Percentiles rank a stretch among this genome's conserved stretches.
Conservation (phyloP, 2,329 filamentous ascomycete species). For the Mycosphaerella sp. region DNA sequence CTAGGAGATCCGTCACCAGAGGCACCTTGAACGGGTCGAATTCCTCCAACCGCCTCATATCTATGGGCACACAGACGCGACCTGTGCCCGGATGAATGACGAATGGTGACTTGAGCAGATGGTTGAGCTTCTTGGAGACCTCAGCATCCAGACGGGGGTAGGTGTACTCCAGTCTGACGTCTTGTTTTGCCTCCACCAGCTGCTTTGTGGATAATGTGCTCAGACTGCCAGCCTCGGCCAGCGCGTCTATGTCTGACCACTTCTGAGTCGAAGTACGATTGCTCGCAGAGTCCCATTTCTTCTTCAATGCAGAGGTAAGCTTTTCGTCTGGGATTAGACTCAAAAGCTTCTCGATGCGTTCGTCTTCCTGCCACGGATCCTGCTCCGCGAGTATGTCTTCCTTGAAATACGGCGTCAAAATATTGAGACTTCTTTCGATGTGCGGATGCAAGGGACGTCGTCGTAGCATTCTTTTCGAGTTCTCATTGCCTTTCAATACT, state of each 20-base stretch:
- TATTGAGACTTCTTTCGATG: slow-evolving; percentile 73
- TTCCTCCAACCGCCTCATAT: slow-evolving; percentile 62
- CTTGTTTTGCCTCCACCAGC: slow-evolving; percentile 84
- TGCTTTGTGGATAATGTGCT: slow-evolving; percentile 50
- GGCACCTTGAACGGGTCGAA: slow-evolving; percentile 89
- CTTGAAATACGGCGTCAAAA: slow-evolving; percentile 78
- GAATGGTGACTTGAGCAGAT: slow-evolving; percentile 95
- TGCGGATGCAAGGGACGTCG: slow-evolving; percentile 86
- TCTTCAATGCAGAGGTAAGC: slow-evolving; percentile 70
- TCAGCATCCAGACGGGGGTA: slow-evolving; percentile 96
- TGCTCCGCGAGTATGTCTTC: slow-evolving; percentile 74
- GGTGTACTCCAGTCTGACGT: slow-evolving; percentile 94
- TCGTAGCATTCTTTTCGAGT: slow-evolving; percentile 77
- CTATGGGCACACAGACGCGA: slow-evolving; percentile 90
- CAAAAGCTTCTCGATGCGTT: slow-evolving; percentile 70
- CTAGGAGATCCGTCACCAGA: slow-evolving; percentile 72
- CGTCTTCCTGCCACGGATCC: slow-evolving; percentile 70
- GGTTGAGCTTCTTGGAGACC: slow-evolving; percentile 95
- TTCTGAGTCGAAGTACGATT: slow-evolving; percentile 70
- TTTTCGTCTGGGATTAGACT: slow-evolving; percentile 74
- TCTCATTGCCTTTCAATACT: slow-evolving; percentile 76
- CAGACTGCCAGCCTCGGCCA: slow-evolving; percentile 74
- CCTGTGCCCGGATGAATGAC: slow-evolving; percentile 94
- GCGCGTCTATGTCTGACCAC: slow-evolving; percentile 86
- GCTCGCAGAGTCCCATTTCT: slow-evolving; percentile 85